Conservation (phyloP, 73 alveolate species). For the Paramecium sonneborni region DNA sequence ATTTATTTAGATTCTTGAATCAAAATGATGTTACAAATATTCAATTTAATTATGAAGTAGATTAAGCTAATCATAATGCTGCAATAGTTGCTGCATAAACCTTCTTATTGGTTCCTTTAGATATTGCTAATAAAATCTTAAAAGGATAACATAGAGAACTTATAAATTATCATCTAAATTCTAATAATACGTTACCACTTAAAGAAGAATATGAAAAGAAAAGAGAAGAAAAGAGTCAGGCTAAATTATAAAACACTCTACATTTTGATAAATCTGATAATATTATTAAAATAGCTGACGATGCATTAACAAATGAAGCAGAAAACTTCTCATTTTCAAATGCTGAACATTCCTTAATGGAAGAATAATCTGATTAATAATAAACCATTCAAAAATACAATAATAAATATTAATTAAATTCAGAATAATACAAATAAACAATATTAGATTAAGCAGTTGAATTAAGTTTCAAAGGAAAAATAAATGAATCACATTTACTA, state of each 20-base stretch:
- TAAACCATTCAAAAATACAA: neutral
- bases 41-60: slow-evolving; percentile 26
- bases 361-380: neutral
- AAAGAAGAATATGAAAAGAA: neutral
- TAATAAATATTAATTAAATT: neutral
- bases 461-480: slow-evolving; percentile 29
- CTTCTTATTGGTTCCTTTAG: neutral
- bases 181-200: neutral
- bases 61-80: neutral
- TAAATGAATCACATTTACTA: neutral
- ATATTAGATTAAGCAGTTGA: slow-evolving; percentile 16
- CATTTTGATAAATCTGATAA: slow-evolving; percentile 32
- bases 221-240: slow-evolving; percentile 2
- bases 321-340: slow-evolving; percentile 42
- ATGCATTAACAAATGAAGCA: slow-evolving; percentile 8
- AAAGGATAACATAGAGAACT: neutral
- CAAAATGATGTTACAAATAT: slow-evolving; percentile 8
- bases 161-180: neutral
- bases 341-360: slow-evolving; percentile 36
- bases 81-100: slow-evolving; percentile 5
- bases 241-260: neutral
- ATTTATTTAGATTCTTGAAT: slow-evolving; percentile 1
- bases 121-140: neutral
- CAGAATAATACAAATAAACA: slow-evolving; percentile 31
- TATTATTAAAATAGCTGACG: neutral